Conservation (phyloP, 2,329 filamentous ascomycete genomes). For the Diaporthe humulicola region DNA sequence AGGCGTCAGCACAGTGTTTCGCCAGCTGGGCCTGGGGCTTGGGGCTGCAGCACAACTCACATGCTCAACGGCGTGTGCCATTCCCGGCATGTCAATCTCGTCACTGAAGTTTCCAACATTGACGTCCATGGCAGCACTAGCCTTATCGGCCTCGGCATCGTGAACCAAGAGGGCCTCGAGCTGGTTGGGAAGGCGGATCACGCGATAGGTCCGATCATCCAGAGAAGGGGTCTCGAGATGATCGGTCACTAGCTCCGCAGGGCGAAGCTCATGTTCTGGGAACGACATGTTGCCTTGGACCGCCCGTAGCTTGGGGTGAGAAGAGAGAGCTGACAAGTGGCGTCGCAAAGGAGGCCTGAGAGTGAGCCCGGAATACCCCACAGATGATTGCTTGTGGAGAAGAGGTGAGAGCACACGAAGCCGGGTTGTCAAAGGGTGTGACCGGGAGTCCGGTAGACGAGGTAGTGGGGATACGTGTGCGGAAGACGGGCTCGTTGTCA, state of each 20-base stretch:
- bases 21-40: not conserved
- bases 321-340: slow-evolving; percentile 7
- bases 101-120: slow-evolving; percentile 98
- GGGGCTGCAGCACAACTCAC: slow-evolving; percentile 53
- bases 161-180: slow-evolving; percentile 94
- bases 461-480: not conserved
- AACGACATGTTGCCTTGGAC: slow-evolving; percentile 46
- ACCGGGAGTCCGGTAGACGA: not conserved
- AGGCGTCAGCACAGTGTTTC: slow-evolving; percentile 24
- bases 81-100: slow-evolving; percentile 88
- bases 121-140: slow-evolving; percentile 93
- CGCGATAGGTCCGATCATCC: slow-evolving; percentile 89
- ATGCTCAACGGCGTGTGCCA: slow-evolving; percentile 97
- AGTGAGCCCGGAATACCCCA: not conserved
- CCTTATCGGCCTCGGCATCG: slow-evolving; percentile 95
- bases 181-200: slow-evolving; percentile 86
- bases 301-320: slow-evolving; percentile 42
- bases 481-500: slow-evolving; percentile 6
- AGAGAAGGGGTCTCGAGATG: slow-evolving; percentile 84
- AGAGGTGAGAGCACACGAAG: slow-evolving; percentile 12
- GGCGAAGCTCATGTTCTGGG: slow-evolving; percentile 48
- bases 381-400: not conserved
- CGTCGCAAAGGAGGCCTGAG: not conserved
- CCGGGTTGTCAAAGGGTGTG: slow-evolving; percentile 6
- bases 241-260: slow-evolving; percentile 70